Evolutionary conservation across 495 filamentous ascomycete species (phyloP), one percentile per base, ranked within the genome.

Genomic region (Bacidia rubella): DNA sequence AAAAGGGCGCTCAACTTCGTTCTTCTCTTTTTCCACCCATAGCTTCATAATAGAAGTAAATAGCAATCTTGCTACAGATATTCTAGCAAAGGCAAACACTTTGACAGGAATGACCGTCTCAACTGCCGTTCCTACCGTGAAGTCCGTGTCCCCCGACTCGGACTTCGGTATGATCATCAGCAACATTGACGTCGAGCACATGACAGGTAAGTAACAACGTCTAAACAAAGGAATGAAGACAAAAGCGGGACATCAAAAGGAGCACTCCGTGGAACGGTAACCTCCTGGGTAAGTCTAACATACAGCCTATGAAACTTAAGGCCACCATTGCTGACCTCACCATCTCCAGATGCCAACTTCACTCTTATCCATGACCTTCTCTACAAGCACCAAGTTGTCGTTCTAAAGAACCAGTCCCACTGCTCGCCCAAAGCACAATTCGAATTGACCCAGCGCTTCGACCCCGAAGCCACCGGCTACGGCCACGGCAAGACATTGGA

Each of bases 401-500:
- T 87, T 21, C 72, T 87, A 67, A 86, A 85, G 60, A 71, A 78
- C 61, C 81, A 86, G 58, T 55, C 67, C 10, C 69, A 72, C 53
- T 66, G 80, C 27, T 73, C 79, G 2, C 78, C 83, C 1, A 73
- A 74, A 59, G 81, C 82, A 22, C 83, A 87, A 65, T 87, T 78
- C 64, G 74, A 81, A 46, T 66, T 86, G 35, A 86, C 82, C 11
- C 73, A 72, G 25, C 76, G 78, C 52, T 87, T 86, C 69, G 82
- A 86, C 57, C 82, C 82, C 2, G 56, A 67, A 1, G 74, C 77
- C 3, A 65, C 73, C 1, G 75, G 70, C 19, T 87, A 87, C 66
- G 83, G 83, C 40, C 83, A 86, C 60, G 83, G 82, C 63, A 82
- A 81, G 60, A 80, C 80, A 17, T 67, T 83, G 57, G 80, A 83